A percentile compares a stretch with the other conserved stretches of the same genome.
phyloP scores from a whole-genome alignment of 805 yeast species.

The Pichia heedii region DNA sequence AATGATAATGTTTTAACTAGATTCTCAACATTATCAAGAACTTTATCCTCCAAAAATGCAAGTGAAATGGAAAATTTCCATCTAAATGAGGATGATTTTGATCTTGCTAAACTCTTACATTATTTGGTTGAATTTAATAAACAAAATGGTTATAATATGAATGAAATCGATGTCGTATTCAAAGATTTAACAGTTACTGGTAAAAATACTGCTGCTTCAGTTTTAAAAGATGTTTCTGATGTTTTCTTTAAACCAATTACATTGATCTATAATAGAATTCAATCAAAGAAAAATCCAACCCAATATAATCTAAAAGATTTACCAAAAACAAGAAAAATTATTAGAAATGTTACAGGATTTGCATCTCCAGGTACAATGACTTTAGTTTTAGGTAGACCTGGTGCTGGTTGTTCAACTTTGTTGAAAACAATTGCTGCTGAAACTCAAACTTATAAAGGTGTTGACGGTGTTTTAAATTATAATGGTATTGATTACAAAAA shows the following conservation, averaged over 20 bases:
- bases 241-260: conserved; percentile 22
- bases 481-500: conserved; percentile 41
- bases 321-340: conserved; percentile 25
- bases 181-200: conserved; percentile 37
- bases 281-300: not conserved
- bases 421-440: conserved; percentile 40
- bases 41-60: conserved; percentile 15
- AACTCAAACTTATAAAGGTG: conserved; percentile 29
- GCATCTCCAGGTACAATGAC: conserved; percentile 45
- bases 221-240: conserved; percentile 36
- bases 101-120: conserved; percentile 30
- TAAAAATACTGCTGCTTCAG: conserved; percentile 36
- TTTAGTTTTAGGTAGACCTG: conserved; percentile 48
- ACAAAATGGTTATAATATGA: conserved; percentile 35
- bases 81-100: conserved; percentile 28
- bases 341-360: conserved; percentile 17
- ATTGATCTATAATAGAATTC: conserved; percentile 6
- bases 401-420: conserved; percentile 56
- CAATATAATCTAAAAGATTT: not conserved
- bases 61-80: conserved; percentile 14
- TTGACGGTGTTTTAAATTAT: conserved; percentile 34
- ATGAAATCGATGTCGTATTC: conserved; percentile 36
- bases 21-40: not conserved
- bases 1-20: not conserved
- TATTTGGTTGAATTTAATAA: conserved; percentile 30